Conservation (phyloP, 441 rosid species). For the Brassica hybrid region DNA sequence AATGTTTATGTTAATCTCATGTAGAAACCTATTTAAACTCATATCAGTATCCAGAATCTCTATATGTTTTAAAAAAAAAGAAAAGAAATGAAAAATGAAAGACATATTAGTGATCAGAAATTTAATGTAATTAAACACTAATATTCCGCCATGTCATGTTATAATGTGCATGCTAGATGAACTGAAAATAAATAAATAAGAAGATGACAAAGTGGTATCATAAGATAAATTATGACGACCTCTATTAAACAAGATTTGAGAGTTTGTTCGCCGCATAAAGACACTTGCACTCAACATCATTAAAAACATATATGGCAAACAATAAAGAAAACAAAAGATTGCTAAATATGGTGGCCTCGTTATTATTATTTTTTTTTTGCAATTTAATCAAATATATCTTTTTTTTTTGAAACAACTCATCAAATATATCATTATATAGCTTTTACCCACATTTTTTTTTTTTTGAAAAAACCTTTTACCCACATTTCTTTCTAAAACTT, state of each 20-base stretch:
- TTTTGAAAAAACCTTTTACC: too few relatives aligned
- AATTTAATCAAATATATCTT: background rate
- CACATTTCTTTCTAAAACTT: too few relatives aligned
- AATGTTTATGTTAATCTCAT: too few relatives aligned
- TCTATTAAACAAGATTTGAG: background rate
- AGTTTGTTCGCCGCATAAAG: slow-evolving; percentile 31
- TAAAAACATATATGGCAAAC: slow-evolving; percentile 17
- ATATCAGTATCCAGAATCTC: background rate
- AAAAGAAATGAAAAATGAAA: background rate
- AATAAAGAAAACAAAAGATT: slow-evolving; percentile 19
- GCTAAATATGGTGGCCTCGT: slow-evolving; percentile 19
- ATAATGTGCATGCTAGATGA: too few relatives aligned
- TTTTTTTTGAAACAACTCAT: too few relatives aligned
- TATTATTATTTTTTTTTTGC: background rate
- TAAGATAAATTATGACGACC: slow-evolving; percentile 17
- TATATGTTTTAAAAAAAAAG: too few relatives aligned
- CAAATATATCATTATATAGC: too few relatives aligned
- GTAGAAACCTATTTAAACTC: background rate
- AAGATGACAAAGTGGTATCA: background rate
- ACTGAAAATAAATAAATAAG: background rate
- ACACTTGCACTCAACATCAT: slow-evolving; percentile 9
- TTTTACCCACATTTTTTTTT: too few relatives aligned
- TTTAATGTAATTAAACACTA: too few relatives aligned
- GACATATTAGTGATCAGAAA: background rate
- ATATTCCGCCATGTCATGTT: too few relatives aligned